Base-by-base conservation (phyloP, 2,329 filamentous ascomycete genomes). In the Phaeosphaeria sp. region DNA sequence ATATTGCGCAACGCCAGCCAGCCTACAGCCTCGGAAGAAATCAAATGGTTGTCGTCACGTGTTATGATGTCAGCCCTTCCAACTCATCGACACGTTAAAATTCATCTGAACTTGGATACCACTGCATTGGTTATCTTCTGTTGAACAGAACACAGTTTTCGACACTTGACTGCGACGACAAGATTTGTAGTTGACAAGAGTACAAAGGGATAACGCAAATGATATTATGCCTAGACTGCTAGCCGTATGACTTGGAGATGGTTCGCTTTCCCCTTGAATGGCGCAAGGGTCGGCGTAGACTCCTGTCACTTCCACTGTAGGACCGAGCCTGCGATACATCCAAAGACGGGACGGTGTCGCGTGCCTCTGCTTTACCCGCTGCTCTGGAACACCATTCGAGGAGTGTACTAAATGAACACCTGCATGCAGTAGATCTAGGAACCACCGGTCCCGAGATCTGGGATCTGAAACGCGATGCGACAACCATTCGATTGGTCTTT, bases 361-460 rank as follows among this genome's bases (percentile, higher is more conserved):
- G 41, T 18, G 41, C n/a, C 41, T 43, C n/a, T 15, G 13, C 6
- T 3, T 11, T 11, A 7, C 30, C 30, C 30, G 30, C 30, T 36
- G 30, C 30, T 36, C 30, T 36, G 30, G 30, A 13, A 36, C 30
- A 43, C 55, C 52, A 23, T 51, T 23, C 22, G 23, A 22, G 21
- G 52, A 42, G 23, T n/a, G 18, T 23, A 47, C 54, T 47, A 47
- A 52, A 57, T 27, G 48, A 50, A 27, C 33, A 47, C 30, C 52
- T 57, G 59, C 48, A 56, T 53, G 55, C 41, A 54, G 54, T 46
- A 36, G 57, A 57, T 61, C 65, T 56, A 63, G 62, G 58, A 54
- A 58, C 60, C 59, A 17, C 50, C 55, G 60, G 50, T 63, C 52
- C 50, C 57, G 50, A 59, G 59, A 63, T 66, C 61, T 62, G 52